These are phyloP conservation scores for Laetiporus sulphureus DNA, from an alignment of 1,284 basidiomycete species.

Conservation along the genomic window DNA sequence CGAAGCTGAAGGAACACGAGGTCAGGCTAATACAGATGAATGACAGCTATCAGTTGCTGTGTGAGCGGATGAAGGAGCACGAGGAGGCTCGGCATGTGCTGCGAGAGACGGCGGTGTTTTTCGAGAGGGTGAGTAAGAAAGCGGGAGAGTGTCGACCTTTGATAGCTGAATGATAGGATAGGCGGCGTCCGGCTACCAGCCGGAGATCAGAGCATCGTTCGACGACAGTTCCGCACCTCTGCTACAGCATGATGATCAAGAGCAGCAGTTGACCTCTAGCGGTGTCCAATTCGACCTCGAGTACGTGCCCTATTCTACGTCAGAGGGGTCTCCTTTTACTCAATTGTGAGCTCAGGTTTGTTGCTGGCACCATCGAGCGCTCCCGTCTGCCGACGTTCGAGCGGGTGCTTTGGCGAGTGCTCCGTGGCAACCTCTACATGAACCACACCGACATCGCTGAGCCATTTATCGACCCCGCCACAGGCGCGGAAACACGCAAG, in stretches of 20 bases:
- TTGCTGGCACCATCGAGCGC: constrained; percentile 95
- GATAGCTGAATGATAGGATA: no score
- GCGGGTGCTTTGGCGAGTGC: constrained; percentile 95
- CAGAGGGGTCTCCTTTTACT: constrained; percentile 3
- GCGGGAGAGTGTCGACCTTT: no score
- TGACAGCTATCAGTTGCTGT: constrained; percentile 85
- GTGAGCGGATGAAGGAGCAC: constrained; percentile 82
- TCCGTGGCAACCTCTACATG: constrained; percentile 99
- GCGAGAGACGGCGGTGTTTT: constrained; percentile 94
- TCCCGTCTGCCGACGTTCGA: constrained; percentile 91
- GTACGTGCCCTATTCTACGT: constrained; percentile 32
- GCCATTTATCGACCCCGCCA: constrained; percentile 84
- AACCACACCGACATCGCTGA: constrained; percentile 96
- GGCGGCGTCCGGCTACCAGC: constrained; percentile 78
- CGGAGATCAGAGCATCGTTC: constrained; percentile 82
- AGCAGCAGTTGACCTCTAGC: constrained; percentile 53
- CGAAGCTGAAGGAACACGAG: constrained; percentile 86
- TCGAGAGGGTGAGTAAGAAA: constrained; percentile 67
- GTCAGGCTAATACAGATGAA: constrained; percentile 89
- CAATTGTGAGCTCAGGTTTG: no score
- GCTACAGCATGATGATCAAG: constrained; percentile 85
- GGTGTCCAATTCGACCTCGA: constrained; percentile 80
- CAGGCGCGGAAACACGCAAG: constrained; percentile 83
- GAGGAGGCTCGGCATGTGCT: constrained; percentile 92
- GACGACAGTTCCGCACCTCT: constrained; percentile 91